Percentiles rank a stretch among this genome's conserved stretches.
Conservation (phyloP, 2,329 filamentous ascomycete species). For the Claviceps citrina region DNA sequence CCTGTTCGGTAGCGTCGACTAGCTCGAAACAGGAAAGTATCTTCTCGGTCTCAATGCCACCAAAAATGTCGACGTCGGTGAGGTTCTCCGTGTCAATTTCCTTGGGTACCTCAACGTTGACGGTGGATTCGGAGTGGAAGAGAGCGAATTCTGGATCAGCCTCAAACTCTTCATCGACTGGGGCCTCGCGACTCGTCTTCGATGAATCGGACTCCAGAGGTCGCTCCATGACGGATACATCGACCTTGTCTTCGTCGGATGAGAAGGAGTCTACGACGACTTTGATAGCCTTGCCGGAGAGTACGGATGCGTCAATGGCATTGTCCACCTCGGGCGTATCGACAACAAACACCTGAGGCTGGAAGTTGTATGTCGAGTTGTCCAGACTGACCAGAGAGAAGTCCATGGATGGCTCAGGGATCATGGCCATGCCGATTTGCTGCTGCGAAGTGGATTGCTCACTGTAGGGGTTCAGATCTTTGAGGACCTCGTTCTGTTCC, state of each 20-base stretch:
- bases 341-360: conserved; percentile 62
- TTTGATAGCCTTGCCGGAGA: conserved; percentile 57
- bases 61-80: conserved; percentile 28
- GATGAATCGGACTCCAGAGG: conserved; percentile 23
- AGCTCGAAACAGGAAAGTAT: conserved; percentile 46
- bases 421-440: conserved; percentile 67
- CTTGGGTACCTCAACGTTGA: conserved; percentile 14
- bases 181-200: conserved; percentile 13
- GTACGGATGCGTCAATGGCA: conserved; percentile 40
- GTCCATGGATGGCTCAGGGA: conserved; percentile 65
- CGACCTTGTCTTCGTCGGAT: conserved; percentile 38
- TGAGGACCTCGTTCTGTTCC: conserved; percentile 38
- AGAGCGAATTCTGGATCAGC: conserved; percentile 47
- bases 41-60: conserved; percentile 48
- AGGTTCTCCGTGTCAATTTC: conserved; percentile 30
- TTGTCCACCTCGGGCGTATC: conserved; percentile 52
- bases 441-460: conserved; percentile 41
- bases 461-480: conserved; percentile 50
- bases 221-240: conserved; percentile 37
- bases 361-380: conserved; percentile 40
- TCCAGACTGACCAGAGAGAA: conserved; percentile 55
- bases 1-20: conserved; percentile 40
- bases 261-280: conserved; percentile 31
- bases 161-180: conserved; percentile 42
- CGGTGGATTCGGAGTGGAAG: conserved; percentile 31